Evolutionary conservation across 192 early-diverging fungal genomes (phyloP).

Genomic region (Helicostylum pulchrum): DNA sequence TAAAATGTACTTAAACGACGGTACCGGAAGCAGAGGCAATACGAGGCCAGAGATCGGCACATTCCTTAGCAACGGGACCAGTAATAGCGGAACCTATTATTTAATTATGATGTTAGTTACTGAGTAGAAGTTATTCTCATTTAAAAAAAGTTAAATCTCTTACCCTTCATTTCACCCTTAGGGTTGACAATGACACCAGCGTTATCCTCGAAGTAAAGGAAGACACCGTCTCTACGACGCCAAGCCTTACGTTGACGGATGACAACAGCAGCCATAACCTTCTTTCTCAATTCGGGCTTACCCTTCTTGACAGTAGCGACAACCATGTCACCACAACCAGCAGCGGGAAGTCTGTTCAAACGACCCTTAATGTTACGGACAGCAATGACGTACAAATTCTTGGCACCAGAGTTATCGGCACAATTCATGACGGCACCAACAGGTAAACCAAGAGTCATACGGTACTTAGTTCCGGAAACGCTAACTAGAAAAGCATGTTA

Average conservation of each 20-base stretch:
- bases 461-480: slow-evolving; percentile 92
- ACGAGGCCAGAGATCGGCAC: slow-evolving; percentile 99
- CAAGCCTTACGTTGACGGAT: slow-evolving; percentile 99
- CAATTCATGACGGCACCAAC: slow-evolving; percentile 98
- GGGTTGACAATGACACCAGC: slow-evolving; percentile 99
- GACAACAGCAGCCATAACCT: slow-evolving; percentile 99
- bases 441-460: slow-evolving; percentile 98
- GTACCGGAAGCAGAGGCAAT: slow-evolving; percentile 90
- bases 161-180: slow-evolving; percentile 40
- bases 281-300: slow-evolving; percentile 99
- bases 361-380: slow-evolving; percentile 94
- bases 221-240: slow-evolving; percentile 98
- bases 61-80: slow-evolving; percentile 99
- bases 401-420: slow-evolving; percentile 99
- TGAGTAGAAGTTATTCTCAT: not conserved
- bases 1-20: slow-evolving; percentile 41
- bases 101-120: slow-evolving; percentile 14
- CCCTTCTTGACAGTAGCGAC: slow-evolving; percentile 99
- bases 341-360: slow-evolving; percentile 96
- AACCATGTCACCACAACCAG: slow-evolving; percentile 99
- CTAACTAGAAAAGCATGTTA: slow-evolving; percentile 40
- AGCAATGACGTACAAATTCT: slow-evolving; percentile 99
- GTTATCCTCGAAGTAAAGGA: slow-evolving; percentile 99
- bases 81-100: slow-evolving; percentile 94
- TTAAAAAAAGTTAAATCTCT: not conserved